These are phyloP conservation scores for Aspergillus olivimuriae DNA, from an alignment of 495 filamentous ascomycete genomes.

Conservation along the genomic window DNA sequence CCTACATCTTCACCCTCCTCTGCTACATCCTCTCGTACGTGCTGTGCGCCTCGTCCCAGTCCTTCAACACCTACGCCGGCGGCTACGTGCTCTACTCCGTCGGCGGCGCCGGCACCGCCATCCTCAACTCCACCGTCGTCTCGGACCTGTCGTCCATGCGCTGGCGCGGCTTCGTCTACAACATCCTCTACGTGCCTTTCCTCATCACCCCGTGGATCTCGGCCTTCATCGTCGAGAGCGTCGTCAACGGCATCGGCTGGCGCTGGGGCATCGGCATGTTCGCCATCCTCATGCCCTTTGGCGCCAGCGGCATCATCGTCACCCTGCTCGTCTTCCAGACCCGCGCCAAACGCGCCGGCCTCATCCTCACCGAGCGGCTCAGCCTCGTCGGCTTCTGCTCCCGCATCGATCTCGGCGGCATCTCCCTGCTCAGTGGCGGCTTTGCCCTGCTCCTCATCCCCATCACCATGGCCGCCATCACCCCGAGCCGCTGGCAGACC, in stretches of 20 bases:
- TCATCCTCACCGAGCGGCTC: constrained; percentile 24
- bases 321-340: constrained; percentile 39
- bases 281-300: constrained; percentile 42
- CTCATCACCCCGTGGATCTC: constrained; percentile 40
- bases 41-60: constrained; percentile 37
- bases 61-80: constrained; percentile 38
- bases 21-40: constrained; percentile 43
- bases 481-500: constrained; percentile 32
- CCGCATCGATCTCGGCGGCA: constrained; percentile 38
- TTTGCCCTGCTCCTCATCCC: constrained; percentile 32
- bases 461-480: constrained; percentile 35
- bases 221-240: constrained; percentile 39
- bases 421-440: constrained; percentile 33
- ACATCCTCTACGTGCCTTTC: constrained; percentile 40
- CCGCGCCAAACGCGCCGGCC: constrained; percentile 27
- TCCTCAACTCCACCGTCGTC: constrained; percentile 42
- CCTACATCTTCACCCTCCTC: constrained; percentile 36
- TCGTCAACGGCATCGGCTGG: constrained; percentile 42
- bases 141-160: constrained; percentile 41
- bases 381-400: constrained; percentile 39
- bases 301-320: constrained; percentile 39
- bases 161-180: constrained; percentile 41
- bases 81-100: constrained; percentile 40
- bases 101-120: constrained; percentile 39
- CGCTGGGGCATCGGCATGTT: constrained; percentile 48